Base-by-base conservation (phyloP, 2,329 filamentous ascomycete species). In the Colletotrichum echinochloae region DNA sequence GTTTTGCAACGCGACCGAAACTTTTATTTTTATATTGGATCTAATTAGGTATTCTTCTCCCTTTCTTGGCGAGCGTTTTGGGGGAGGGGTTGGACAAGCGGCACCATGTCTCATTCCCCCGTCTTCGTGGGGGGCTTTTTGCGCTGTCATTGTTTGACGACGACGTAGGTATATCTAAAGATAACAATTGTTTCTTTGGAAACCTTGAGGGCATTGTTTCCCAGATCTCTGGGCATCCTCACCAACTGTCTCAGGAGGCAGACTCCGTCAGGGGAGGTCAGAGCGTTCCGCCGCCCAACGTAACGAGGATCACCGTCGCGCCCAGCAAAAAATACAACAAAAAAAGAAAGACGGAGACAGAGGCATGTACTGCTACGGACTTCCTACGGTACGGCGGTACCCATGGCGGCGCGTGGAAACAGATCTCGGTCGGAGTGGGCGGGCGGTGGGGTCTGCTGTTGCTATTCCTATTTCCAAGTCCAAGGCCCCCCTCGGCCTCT, bases 161-260 rank as follows among this genome's bases (percentile, higher is more conserved):
- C 8, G 18, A 8, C 41, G 18, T 9, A 20, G 26, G 20, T 20
- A 46, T 8, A 8, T 68, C 61, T 65, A 65, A 65, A 65, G 60
- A 68, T 65, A 68, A 59, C 60, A 60, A 39, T 49, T 49, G 60
- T 59, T 39, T 52, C 20, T 57, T 35, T 65, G 37, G 48, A 23
- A 55, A 44, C 28, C 30, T 33, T 23, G 56, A 33, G 26, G 28
- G 63, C 44, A 37, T 70, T 65, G 62, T 41, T 56, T 55, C 51
- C 51, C 44, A 62, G 57, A 70, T 70, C 57, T 70, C 57, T 66
- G 39, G 63, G 67, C 57, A 44, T 67, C 41, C 57, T 66, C 56
- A 37, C 46, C 64, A 61, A 46, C 52, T 46, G 67, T 70, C 67
- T 70, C 67, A 70, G 67, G 49, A 57, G 62, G 41, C 20, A 44